Percentiles rank a stretch among this genome's conserved stretches.
These are phyloP conservation scores for Colletotrichum liriopes DNA, from an alignment of 2,329 filamentous ascomycete genomes.

Conservation along the genomic window DNA sequence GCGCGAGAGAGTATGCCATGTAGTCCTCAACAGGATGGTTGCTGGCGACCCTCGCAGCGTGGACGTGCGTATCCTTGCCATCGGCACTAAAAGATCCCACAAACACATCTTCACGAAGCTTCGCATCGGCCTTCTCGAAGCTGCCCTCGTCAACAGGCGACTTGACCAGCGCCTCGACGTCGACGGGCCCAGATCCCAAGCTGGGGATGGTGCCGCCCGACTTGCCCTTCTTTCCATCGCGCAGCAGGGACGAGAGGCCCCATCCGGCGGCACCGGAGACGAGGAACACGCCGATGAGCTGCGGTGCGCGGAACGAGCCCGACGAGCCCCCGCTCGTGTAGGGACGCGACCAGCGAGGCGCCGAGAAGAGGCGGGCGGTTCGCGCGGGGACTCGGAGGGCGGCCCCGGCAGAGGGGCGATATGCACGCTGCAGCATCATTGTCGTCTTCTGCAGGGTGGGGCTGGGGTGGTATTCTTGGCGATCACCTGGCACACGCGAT, in stretches of 20 bases:
- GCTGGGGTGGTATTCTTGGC: not conserved
- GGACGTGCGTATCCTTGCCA: conserved; percentile 50
- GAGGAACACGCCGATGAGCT: conserved; percentile 5
- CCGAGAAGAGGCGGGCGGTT: not conserved
- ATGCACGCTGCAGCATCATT: conserved; percentile 36
- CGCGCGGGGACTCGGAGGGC: conserved; percentile 4
- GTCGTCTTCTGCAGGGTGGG: not conserved
- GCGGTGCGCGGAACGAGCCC: not conserved
- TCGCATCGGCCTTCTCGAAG: conserved; percentile 50
- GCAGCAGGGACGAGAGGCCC: not conserved
- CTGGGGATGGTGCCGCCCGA: conserved; percentile 12
- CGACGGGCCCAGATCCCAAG: conserved; percentile 23
- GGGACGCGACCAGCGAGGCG: conserved; percentile 27
- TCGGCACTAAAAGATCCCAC: conserved; percentile 44
- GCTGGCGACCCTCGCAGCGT: conserved; percentile 54
- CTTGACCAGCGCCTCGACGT: conserved; percentile 23
- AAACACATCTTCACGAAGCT: conserved; percentile 52
- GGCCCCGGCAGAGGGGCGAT: conserved; percentile 14
- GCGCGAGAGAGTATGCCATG: conserved; percentile 52
- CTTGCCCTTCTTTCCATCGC: conserved; percentile 6
- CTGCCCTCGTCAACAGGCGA: conserved; percentile 30
- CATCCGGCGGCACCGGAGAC: conserved; percentile 10
- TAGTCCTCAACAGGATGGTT: conserved; percentile 56
- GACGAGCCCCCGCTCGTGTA: conserved; percentile 17
- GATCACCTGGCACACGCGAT: not conserved